Base-by-base conservation (phyloP, 495 filamentous ascomycete species). In the Aspergillus taichungensis region DNA sequence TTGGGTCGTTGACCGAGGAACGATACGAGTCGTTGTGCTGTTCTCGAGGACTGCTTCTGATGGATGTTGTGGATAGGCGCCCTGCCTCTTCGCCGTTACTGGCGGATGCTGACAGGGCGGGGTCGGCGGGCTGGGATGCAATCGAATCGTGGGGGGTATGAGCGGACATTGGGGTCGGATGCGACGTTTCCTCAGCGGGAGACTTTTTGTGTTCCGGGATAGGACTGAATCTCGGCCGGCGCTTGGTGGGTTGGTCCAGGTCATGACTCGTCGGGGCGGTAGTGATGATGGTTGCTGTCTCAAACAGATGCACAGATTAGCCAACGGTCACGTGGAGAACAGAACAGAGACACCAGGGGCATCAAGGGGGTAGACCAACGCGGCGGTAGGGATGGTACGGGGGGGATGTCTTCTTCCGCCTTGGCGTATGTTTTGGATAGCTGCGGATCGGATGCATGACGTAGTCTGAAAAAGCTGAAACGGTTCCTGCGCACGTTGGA, bases 401-500 rank as follows among this genome's bases (percentile, higher is more conserved):
- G 86, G 34, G 87, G 88, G n/a, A 72, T 58, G 43, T 73, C 69
- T 42, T 72, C 55, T 39, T 77, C 67, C 32, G 74, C 83, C 50
- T 87, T 83, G 44, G 84, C 77, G 60, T 83, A 88, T 35, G 85
- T 84, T 55, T 82, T 87, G 8, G 87, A 88, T 41, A 96, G 72
- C 57, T 95, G 88, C 37, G 92, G 86, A 63, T 98, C 92, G 11
- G 90, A 95, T 38, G 87, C 89, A 78, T 96, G 86, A 39, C 91
- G 83, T 56, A 94, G 83, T 60, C 83, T 87, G 66, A 95, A 76
- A 67, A 96, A 81, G 60, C 84, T 92, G 60, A 96, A 96, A 30
- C 91, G 83, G 47, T 83, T 67, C 18, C 62, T 62, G 40, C 61
- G 60, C 52, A 63, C 38, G 45, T 49, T 62, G 9, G 57, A 49